phyloP scores from a whole-genome alignment of 2,329 filamentous ascomycete species.

The Elsinoe fawcettii region DNA sequence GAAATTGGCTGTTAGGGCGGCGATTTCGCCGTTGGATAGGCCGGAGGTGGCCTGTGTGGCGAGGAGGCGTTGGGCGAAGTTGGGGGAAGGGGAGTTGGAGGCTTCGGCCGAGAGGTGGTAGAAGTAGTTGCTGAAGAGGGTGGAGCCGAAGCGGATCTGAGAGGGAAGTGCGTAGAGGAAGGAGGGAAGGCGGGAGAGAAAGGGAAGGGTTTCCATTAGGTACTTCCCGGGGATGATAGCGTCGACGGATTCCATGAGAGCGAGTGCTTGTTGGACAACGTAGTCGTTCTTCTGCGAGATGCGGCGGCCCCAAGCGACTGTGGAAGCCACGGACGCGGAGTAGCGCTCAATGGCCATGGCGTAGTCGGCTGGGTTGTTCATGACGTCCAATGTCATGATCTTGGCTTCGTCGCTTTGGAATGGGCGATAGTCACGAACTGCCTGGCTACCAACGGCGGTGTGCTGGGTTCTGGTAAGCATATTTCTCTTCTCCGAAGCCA shows the following conservation, averaged over 20 bases:
- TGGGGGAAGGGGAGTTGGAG: background rate
- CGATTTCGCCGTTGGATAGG: background rate
- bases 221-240: constrained; percentile 18
- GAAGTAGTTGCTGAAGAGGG: constrained; percentile 16
- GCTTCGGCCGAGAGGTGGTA: constrained; percentile 18
- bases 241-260: constrained; percentile 20
- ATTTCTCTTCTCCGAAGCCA: background rate
- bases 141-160: constrained; percentile 4
- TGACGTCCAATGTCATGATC: constrained; percentile 19
- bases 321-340: constrained; percentile 17
- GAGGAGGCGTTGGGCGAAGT: constrained; percentile 16
- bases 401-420: constrained; percentile 20
- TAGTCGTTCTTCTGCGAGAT: constrained; percentile 19
- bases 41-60: background rate
- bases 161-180: constrained; percentile 16
- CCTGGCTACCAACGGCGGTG: constrained; percentile 20
- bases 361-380: constrained; percentile 16
- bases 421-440: constrained; percentile 18
- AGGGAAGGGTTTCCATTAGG: constrained; percentile 19
- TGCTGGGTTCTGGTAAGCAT: constrained; percentile 12
- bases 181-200: constrained; percentile 14
- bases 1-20: background rate
- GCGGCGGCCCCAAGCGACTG: constrained; percentile 21
- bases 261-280: constrained; percentile 19
- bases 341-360: constrained; percentile 21